phyloP scores from a whole-genome alignment of 306 rosid species.

The Prosopis cineraria region DNA sequence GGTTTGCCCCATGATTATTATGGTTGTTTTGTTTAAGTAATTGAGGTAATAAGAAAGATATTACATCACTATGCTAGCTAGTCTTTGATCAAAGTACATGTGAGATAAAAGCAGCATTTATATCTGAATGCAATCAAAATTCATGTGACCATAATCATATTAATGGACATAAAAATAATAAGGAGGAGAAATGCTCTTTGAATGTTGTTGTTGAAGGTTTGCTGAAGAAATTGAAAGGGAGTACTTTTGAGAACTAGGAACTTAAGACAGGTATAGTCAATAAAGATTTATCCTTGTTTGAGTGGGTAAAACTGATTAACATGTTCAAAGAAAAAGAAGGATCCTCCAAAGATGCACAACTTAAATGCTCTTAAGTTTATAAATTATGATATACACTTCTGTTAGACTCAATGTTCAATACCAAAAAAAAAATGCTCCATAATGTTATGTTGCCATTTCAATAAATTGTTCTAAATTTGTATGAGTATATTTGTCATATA shows the following conservation, averaged over 20 bases:
- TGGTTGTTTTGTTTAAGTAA: too few relatives aligned
- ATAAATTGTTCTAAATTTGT: too few relatives aligned
- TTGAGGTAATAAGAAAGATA: too few relatives aligned
- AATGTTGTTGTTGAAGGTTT: slow-evolving; percentile 42
- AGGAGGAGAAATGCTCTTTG: slow-evolving; percentile 51
- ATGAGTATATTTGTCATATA: too few relatives aligned
- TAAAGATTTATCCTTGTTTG: slow-evolving; percentile 43
- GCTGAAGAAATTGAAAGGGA: slow-evolving; percentile 60
- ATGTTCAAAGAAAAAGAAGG: slow-evolving; percentile 45
- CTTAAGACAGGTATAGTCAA: slow-evolving; percentile 26
- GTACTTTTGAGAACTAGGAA: slow-evolving; percentile 42
- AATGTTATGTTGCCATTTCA: too few relatives aligned
- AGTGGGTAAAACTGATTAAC: slow-evolving; percentile 40
- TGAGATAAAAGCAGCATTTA: slow-evolving; percentile 81
- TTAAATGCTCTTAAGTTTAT: too few relatives aligned
- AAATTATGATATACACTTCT: too few relatives aligned
- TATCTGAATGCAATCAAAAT: slow-evolving; percentile 60
- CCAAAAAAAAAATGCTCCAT: too few relatives aligned
- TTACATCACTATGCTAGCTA: slow-evolving; percentile 71
- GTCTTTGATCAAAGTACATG: slow-evolving; percentile 80
- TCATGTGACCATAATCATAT: slow-evolving; percentile 27
- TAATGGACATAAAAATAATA: slow-evolving; percentile 40
- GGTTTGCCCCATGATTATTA: too few relatives aligned
- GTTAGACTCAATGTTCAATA: too few relatives aligned
- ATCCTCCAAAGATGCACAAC: slow-evolving; percentile 33